Evolutionary conservation across 2,329 filamentous ascomycete species (phyloP).

Genomic region (Arthrinium phaeospermum): DNA sequence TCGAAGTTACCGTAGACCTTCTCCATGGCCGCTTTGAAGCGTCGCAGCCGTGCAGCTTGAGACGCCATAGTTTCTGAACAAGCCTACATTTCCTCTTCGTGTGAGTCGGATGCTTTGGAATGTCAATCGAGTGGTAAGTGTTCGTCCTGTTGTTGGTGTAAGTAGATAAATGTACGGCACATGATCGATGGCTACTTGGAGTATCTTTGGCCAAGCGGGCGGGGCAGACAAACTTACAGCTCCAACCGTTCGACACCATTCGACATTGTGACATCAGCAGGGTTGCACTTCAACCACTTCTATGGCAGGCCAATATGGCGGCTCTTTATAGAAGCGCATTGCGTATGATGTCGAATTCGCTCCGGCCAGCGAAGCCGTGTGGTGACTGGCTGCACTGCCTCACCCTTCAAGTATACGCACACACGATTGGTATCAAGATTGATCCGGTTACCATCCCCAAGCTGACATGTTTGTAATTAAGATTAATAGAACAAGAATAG

Average conservation of each 20-base stretch:
- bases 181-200: not conserved
- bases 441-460: not conserved
- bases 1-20: constrained; percentile 11
- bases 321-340: not conserved
- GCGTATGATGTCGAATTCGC: too few relatives aligned
- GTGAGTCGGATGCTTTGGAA: not conserved
- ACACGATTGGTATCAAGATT: not conserved
- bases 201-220: not conserved
- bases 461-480: not conserved
- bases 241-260: not conserved
- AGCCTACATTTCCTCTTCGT: not conserved
- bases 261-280: not conserved
- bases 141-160: not conserved
- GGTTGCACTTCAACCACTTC: not conserved
- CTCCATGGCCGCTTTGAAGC: constrained; percentile 9
- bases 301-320: not conserved
- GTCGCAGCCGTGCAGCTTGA: not conserved
- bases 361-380: too few relatives aligned
- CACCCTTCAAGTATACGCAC: not conserved
- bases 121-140: not conserved
- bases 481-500: not conserved
- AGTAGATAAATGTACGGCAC: not conserved
- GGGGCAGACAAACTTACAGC: not conserved
- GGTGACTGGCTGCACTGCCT: too few relatives aligned
- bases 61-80: not conserved